Base-by-base conservation (phyloP, 176 grass and related monocot species). In the Poa annua region DNA sequence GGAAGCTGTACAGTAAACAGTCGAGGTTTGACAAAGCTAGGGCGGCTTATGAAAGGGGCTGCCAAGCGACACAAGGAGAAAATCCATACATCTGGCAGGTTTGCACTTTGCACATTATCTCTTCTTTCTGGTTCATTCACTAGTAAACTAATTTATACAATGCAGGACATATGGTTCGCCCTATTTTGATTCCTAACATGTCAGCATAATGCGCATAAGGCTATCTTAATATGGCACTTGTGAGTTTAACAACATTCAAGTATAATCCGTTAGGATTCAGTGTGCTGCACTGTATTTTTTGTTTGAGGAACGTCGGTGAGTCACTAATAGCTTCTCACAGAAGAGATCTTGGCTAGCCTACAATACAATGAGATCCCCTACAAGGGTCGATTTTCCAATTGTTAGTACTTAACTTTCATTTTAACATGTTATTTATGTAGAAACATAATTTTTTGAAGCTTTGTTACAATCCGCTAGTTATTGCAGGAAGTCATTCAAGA, bases 1-100 rank as follows among this genome's bases (percentile, higher is more conserved):
- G 96, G 72, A 98, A 98, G 83, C 85, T 95, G 50, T 95, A 91
- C n/a, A 64, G 55, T 55, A 98, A 95, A 47, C 92, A 98, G 48
- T 95, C 82, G 47, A 98, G 85, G 72, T 93, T 86, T 83, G 77
- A 90, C 48, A 94, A 98, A 83, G 90, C 96, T 74, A 98, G 89
- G 85, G 83, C 82, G 38, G 92, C 89, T 53, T 98, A 98, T 36
- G 96, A 98, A 74, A 98, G 89, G 87, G 96, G 96, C 26, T 95
- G 92, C 85, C 96, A 98, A 87, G 96, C 92, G 15, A 95, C 92
- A 44, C 96, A 91, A 75, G 96, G 96, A 35, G 96, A 98, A 87
- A 95, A 98, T 56, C 86, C 96, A 4, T 98, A 98, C 69, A 93
- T 98, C 85, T 98, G 96, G 96, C 96, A 98, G 92, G 96, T 98